Evolutionary conservation across 768 basidiomycete species (phyloP).

Genomic region (Stropharia rugosoannulata): DNA sequence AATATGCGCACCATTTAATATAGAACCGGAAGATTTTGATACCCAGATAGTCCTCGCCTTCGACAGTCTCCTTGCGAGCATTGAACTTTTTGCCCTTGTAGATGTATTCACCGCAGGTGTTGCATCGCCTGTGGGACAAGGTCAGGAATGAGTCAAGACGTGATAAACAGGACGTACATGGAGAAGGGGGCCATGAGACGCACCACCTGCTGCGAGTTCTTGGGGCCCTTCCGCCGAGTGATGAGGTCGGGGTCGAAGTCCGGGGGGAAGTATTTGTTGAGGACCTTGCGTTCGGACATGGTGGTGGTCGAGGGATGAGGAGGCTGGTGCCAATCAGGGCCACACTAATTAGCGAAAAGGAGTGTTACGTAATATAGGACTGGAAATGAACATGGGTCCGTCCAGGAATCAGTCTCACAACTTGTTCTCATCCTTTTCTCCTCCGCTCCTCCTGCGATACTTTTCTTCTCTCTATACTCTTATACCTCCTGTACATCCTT

Average conservation of each 20-base stretch:
- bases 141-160: conserved; percentile 15
- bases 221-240: conserved; percentile 83
- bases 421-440: conserved; percentile 4
- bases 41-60: conserved; percentile 96
- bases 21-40: conserved; percentile 97
- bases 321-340: conserved; percentile 3
- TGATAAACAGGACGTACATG: conserved; percentile 54
- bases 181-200: conserved; percentile 99
- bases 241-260: conserved; percentile 98
- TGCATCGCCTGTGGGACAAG: conserved; percentile 66
- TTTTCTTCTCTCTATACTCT: not conserved
- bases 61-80: conserved; percentile 96
- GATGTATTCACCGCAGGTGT: conserved; percentile 97
- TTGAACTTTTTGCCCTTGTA: conserved; percentile 99
- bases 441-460: conserved; percentile 13
- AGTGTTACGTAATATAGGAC: conserved; percentile 21
- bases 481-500: not conserved
- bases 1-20: conserved; percentile 73
- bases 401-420: conserved; percentile 18
- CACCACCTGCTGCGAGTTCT: conserved; percentile 96
- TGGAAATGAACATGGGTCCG: conserved; percentile 20
- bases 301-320: conserved; percentile 19
- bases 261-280: conserved; percentile 96
- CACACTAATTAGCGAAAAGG: conserved; percentile 13
- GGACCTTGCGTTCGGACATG: conserved; percentile 89